Evolutionary conservation across 176 grass and related monocot genomes (phyloP), one percentile per base, ranked within the genome.

Genomic region (Pontederia crassipes): DNA sequence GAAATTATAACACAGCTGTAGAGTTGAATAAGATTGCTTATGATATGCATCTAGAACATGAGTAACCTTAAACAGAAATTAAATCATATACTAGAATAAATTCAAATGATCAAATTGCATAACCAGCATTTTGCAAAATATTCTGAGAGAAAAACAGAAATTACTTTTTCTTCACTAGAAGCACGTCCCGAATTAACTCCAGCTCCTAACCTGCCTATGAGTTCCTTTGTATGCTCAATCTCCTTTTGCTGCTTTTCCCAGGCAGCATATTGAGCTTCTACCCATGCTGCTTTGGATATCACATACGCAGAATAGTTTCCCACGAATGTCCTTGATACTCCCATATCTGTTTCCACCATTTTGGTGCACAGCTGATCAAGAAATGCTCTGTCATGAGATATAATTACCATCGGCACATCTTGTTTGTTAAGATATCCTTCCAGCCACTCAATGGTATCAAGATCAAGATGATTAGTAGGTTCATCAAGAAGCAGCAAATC

Each of bases 221-320:
- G 65, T 16, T 92, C 93, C 77, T 86, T 97, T 65, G 84, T 98
- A 16, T 88, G 84, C 15, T 80, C 93, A 79, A 98, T 92, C 71
- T 98, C 87, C 55, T 98, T 98, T 77, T 89, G 87, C 48, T 98
- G 93, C 81, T 98, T 98, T 71, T 98, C 87, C 93, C 93, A 92
- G 2, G 87, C 87, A 40, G 87, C 79, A 56, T 77, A 68, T 49
- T 89, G 93, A 48, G 84, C 71, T 69, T 98, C 81, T 29, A 92
- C 70, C 64, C 76, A 85, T 62, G 83, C 74, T 7, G 84, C 84
- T 64, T 98, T 98, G 11, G 60, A 76, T 32, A 98, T 74, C 59
- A 98, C 73, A 69, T 89, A 98, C 47, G 83, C 79, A 1, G 93
- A 98, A 64, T 98, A 98, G 57, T 92, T 98, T 52, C 93, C 93